These are phyloP conservation scores for Chaetothyriales sp. DNA, from an alignment of 2,329 filamentous ascomycete species.

Conservation along the genomic window DNA sequence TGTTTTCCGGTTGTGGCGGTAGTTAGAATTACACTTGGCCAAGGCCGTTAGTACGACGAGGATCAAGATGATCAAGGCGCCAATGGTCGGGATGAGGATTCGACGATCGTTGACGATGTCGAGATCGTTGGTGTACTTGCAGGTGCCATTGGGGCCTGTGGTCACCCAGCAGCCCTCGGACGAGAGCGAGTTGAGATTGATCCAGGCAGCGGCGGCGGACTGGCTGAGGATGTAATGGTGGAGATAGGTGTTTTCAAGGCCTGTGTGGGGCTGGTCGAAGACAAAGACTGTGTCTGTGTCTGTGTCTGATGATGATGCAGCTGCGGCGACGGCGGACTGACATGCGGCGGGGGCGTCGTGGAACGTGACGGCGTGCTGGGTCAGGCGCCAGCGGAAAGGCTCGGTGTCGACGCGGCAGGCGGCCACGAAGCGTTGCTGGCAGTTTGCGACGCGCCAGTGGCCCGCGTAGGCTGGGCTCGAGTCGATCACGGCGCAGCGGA, in stretches of 20 bases:
- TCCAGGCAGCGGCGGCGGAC: conserved; percentile 30
- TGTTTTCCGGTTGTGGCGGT: conserved; percentile 36
- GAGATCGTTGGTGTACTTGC: conserved; percentile 39
- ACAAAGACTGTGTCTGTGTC: no score
- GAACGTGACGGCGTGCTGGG: conserved; percentile 29
- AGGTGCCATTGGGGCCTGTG: conserved; percentile 39
- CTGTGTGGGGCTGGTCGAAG: conserved; percentile 45
- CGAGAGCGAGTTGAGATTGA: conserved; percentile 48
- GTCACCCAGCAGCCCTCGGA: conserved; percentile 45
- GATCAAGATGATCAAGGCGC: conserved; percentile 46
- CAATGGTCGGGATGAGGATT: conserved; percentile 47
- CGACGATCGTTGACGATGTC: conserved; percentile 30
- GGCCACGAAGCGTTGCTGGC: conserved; percentile 34
- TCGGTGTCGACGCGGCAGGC: conserved; percentile 40
- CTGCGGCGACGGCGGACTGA: conserved; percentile 24
- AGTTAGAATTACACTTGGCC: conserved; percentile 49
- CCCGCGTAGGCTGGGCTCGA: conserved; percentile 27
- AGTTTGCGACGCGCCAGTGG: conserved; percentile 45
- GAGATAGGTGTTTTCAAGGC: conserved; percentile 48
- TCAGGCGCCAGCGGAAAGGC: conserved; percentile 46
- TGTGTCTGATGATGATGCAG: conserved; percentile 21
- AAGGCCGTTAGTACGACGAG: conserved; percentile 46
- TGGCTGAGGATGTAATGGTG: conserved; percentile 26
- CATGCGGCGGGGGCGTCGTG: conserved; percentile 33
- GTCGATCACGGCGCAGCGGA: conserved; percentile 44